Evolutionary conservation across 2,329 filamentous ascomycete species (phyloP), one percentile per base, ranked within the genome.

Genomic region (Eutypella sp.): DNA sequence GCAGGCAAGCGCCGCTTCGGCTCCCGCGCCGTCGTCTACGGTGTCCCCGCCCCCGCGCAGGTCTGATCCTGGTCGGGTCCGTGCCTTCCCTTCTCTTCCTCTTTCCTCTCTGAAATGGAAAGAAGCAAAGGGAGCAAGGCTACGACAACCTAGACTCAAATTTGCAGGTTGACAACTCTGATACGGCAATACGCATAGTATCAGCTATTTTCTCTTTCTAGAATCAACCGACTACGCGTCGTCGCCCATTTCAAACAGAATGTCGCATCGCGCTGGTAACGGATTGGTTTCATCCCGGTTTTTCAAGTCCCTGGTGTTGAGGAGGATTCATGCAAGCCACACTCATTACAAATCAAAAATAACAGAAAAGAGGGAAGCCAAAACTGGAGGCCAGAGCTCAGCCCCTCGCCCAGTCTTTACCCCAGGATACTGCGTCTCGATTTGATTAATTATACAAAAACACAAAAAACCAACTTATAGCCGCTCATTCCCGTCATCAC

Each of bases 1-100:
- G 84, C 76, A 45, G 66, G 69, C 13, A 89, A 89, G 72, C 68
- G 84, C 27, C 60, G 67, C 13, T 64, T 71, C 29, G 52, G 57
- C 22, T 50, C 41, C 18, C 33, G 24, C 13, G n/a, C 22, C 31
- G 20, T 34, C 31, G 13, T 38, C 44, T 39, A 45, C 23, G 19
- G 40, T n/a, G 45, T 40, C 22, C n/a, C 41, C 27, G 15, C 41
- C 20, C 3, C 25, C 19, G 16, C 31, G 15, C 31, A n/a, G n/a
- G n/a, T n/a, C n/a, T n/a, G n/a, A n/a, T n/a, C n/a, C n/a, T n/a
- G n/a, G n/a, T 16, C 15, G 31, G 10, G 15, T 15, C 18, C 31
- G n/a, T n/a, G 15, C 31, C 15, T 34, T 15, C 15, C 31, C 15
- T 3, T 16, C 31, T 34, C 10, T 6, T 34, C 31, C 31, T 6